Evolutionary conservation across 2,329 filamentous ascomycete species (phyloP), one percentile per base, ranked within the genome.

Genomic region (Colletotrichum kahawae): DNA sequence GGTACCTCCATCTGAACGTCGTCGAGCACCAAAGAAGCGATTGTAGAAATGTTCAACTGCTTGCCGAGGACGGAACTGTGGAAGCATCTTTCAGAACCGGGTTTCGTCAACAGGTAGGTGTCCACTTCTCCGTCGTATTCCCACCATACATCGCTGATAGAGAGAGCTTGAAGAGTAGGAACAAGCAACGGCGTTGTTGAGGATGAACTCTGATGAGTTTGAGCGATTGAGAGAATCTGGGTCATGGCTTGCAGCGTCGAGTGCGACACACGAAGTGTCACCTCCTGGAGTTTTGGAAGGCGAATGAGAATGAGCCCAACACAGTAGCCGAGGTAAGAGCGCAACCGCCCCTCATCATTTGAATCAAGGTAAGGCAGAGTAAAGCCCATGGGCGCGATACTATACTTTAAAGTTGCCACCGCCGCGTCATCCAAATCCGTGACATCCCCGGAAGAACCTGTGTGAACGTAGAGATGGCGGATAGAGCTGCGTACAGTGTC

Each of bases 1-100:
- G 5, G 0, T 12, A 43, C 0, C 9, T n/a, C 0, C 9, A 43
- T n/a, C 9, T 1, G 5, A 43, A 43, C 9, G 10, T 43, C 0
- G 38, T n/a, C 38, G 18, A 43, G 38, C 18, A 43, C 38, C 9
- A 43, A 43, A 43, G 38, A 43, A 43, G 9, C n/a, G 38, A n/a
- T 18, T 1, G 38, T 43, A 43, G 38, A 43, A 43, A 43, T 3
- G 5, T 43, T 12, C 5, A 43, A 7, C 5, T n/a, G 38, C 38
- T 12, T 6, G 38, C 38, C 5, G 9, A n/a, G 1, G 18, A 7
- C 0, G 18, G 18, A n/a, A 0, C 1, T 1, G 38, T 43, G 38
- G 10, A 51, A 51, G n/a, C 2, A 13, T 7, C n/a, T 51, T 51
- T 51, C 43, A 21, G 43, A 51, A 21, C 43, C 43, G n/a, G 43